Conservation (phyloP, 306 rosid species). For the Prunus mira region DNA sequence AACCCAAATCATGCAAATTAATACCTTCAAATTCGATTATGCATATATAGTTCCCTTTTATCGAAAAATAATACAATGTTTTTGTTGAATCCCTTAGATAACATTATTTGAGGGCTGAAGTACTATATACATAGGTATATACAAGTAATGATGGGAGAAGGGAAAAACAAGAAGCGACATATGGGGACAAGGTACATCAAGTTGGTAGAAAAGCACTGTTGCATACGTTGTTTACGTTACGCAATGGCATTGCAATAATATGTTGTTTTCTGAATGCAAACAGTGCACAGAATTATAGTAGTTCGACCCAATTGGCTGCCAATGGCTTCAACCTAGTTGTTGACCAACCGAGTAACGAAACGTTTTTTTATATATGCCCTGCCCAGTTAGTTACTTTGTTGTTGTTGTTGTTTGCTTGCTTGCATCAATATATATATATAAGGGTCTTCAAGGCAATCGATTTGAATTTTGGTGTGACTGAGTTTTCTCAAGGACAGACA, state of each 20-base stretch:
- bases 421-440: too few relatives aligned
- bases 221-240: slow-evolving; percentile 7
- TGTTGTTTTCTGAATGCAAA: neutral
- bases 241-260: neutral
- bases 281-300: neutral
- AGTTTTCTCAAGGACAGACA: slow-evolving; percentile 1
- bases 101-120: neutral
- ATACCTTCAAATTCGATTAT: neutral
- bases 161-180: neutral
- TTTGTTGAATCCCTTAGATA: neutral
- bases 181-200: slow-evolving; percentile 14
- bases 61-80: neutral
- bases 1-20: neutral
- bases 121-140: neutral
- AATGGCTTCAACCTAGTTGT: slow-evolving; percentile 3
- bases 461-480: neutral
- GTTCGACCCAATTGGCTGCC: slow-evolving; percentile 21
- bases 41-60: too few relatives aligned
- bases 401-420: neutral
- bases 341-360: slow-evolving; percentile 27
- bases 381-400: slow-evolving; percentile 27
- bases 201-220: slow-evolving; percentile 18
- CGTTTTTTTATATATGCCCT: neutral
- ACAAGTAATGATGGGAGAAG: slow-evolving; percentile 3
- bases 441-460: slow-evolving; percentile 30